phyloP scores from a whole-genome alignment of 208 protist genomes.

The Wallacemonas sp. region DNA sequence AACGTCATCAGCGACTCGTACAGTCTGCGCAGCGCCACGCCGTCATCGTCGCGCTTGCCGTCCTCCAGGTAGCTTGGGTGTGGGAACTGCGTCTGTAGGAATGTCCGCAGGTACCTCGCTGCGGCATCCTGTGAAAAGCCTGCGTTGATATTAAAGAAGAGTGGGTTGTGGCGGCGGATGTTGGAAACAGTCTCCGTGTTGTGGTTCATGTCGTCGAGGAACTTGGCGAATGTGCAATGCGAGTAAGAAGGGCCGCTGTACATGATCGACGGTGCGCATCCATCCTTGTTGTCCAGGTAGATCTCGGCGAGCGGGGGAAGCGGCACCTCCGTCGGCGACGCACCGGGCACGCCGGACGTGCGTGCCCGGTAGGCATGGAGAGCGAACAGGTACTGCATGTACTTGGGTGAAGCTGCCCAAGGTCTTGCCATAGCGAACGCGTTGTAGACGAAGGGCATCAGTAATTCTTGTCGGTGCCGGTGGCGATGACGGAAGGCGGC shows the following conservation, averaged over 20 bases:
- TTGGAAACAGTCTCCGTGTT: constrained; percentile 10
- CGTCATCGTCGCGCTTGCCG: neutral
- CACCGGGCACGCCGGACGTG: neutral
- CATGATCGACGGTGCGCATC: constrained; percentile 39
- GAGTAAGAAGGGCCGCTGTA: constrained; percentile 7
- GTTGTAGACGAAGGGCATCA: constrained; percentile 64
- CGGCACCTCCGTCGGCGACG: constrained; percentile 7
- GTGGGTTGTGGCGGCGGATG: constrained; percentile 12
- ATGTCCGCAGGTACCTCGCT: constrained; percentile 17
- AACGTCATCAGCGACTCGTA: constrained; percentile 47
- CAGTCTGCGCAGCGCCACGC: neutral
- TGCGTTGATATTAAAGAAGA: constrained; percentile 51
- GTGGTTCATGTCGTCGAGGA: constrained; percentile 17
- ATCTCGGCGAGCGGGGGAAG: constrained; percentile 13
- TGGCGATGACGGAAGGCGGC: constrained; percentile 19
- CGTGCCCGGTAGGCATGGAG: constrained; percentile 11
- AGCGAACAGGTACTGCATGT: constrained; percentile 30
- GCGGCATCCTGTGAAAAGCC: constrained; percentile 8
- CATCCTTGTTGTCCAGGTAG: constrained; percentile 50
- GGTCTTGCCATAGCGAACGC: constrained; percentile 60
- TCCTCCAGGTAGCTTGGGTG: constrained; percentile 22
- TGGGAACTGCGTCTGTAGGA: constrained; percentile 21
- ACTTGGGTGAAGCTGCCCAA: constrained; percentile 50
- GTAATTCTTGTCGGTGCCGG: constrained; percentile 31
- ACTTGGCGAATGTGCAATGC: constrained; percentile 24